These are phyloP conservation scores for Sonneratia caseolaris DNA, from an alignment of 345 rosid genomes.

Conservation along the genomic window DNA sequence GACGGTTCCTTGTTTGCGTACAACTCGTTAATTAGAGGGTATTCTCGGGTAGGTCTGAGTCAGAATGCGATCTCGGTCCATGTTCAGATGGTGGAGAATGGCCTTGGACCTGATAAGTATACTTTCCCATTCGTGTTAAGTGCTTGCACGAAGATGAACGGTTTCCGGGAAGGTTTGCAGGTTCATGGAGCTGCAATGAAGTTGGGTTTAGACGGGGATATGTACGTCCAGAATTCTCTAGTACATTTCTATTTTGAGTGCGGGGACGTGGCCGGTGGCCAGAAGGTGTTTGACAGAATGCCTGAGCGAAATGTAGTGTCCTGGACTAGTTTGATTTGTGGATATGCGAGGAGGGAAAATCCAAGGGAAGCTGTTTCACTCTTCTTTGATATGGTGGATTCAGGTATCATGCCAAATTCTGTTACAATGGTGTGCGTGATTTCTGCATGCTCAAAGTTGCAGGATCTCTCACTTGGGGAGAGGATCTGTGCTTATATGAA, in stretches of 20 bases:
- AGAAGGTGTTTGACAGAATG: constrained; percentile 57
- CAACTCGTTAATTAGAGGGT: constrained; percentile 53
- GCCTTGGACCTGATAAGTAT: constrained; percentile 43
- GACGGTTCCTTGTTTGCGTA: constrained; percentile 35
- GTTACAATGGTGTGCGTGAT: constrained; percentile 51
- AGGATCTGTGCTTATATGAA: constrained; percentile 34
- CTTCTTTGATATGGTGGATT: constrained; percentile 45
- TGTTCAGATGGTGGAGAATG: constrained; percentile 26
- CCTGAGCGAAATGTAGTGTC: constrained; percentile 48
- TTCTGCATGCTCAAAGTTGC: constrained; percentile 56
- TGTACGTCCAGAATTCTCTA: constrained; percentile 47
- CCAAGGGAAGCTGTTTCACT: constrained; percentile 43
- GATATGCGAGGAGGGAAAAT: constrained; percentile 32
- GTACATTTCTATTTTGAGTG: constrained; percentile 50
- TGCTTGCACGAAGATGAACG: constrained; percentile 39
- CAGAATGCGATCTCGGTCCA: constrained; percentile 32
- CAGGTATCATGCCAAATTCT: constrained; percentile 35
- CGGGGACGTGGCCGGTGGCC: constrained; percentile 32
- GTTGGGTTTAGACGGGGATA: constrained; percentile 34
- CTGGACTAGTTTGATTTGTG: constrained; percentile 69
- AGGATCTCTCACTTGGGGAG: constrained; percentile 39
- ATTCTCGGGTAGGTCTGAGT: constrained; percentile 31
- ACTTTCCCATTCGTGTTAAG: constrained; percentile 53
- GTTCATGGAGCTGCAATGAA: constrained; percentile 40
- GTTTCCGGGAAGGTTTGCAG: constrained; percentile 34